A percentile compares a stretch with the other conserved stretches of the same genome.
phyloP scores from a whole-genome alignment of 1,284 basidiomycete genomes.

The Violaceomyces palustris region DNA sequence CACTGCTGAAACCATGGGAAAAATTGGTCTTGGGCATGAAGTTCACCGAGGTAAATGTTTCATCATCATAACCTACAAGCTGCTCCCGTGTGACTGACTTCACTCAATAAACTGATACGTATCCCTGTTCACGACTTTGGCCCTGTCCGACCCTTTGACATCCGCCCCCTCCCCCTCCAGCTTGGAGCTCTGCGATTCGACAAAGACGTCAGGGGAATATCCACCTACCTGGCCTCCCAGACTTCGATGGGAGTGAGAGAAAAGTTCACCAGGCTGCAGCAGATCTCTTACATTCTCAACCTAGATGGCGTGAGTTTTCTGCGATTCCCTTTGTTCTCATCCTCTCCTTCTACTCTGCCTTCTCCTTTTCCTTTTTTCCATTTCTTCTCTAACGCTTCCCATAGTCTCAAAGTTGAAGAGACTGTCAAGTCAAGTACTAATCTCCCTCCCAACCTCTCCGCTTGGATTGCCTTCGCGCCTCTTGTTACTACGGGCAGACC shows the following conservation, averaged over 20 bases:
- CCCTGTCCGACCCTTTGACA: not conserved
- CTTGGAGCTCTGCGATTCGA: conserved; percentile 96
- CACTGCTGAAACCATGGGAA: conserved; percentile 88
- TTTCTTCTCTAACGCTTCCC: too few relatives aligned
- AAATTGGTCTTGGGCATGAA: conserved; percentile 72
- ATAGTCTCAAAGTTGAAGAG: too few relatives aligned
- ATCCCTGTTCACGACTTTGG: too few relatives aligned
- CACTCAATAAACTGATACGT: too few relatives aligned
- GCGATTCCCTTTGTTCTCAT: not conserved
- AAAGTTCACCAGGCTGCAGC: conserved; percentile 84
- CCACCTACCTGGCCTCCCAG: conserved; percentile 75
- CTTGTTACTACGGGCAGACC: too few relatives aligned
- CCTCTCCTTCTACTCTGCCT: not conserved
- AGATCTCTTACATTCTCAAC: conserved; percentile 86
- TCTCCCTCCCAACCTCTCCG: too few relatives aligned
- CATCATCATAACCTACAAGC: not conserved
- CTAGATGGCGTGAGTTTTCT: conserved; percentile 62
- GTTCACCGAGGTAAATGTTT: conserved; percentile 78
- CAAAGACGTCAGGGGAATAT: conserved; percentile 79
- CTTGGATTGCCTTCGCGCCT: too few relatives aligned
- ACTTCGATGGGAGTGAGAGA: conserved; percentile 76
- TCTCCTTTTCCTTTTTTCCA: not conserved
- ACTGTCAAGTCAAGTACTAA: too few relatives aligned
- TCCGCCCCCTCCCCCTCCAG: conserved; percentile 55
- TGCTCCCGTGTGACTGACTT: too few relatives aligned